phyloP scores from a whole-genome alignment of 805 yeast genomes.

The Starmerella kuoi region DNA sequence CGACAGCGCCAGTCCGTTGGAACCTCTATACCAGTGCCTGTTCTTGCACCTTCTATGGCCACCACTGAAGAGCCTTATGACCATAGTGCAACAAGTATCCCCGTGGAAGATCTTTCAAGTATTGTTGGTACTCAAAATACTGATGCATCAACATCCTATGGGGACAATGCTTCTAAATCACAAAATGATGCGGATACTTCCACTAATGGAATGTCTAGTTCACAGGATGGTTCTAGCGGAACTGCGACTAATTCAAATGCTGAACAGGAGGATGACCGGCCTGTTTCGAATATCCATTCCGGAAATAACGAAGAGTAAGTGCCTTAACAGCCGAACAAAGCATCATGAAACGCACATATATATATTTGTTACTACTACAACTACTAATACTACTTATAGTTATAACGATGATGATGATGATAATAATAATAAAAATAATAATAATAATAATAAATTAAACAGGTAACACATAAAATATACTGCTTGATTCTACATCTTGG shows the following conservation, averaged over 20 bases:
- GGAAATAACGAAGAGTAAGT: no score
- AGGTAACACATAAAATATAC: background rate
- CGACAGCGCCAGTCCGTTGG: conserved; percentile 14
- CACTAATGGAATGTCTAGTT: background rate
- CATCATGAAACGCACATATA: no score
- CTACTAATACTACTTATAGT: no score
- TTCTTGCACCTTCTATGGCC: conserved; percentile 16
- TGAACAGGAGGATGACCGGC: no score
- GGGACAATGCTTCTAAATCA: background rate
- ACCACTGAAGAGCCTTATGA: conserved; percentile 4
- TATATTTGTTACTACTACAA: no score
- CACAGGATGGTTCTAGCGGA: no score
- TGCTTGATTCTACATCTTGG: background rate
- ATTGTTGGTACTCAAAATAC: background rate
- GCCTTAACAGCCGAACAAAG: no score
- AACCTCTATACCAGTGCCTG: conserved; percentile 12
- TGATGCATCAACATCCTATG: background rate
- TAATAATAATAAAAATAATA: no score
- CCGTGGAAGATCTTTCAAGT: conserved; percentile 5
- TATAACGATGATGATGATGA: no score
- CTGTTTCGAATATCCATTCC: no score
- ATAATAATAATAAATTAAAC: no score
- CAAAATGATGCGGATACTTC: background rate
- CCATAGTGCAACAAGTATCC: background rate
- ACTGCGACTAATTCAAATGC: no score